These are phyloP conservation scores for Clavispora phyllophila DNA, from an alignment of 805 yeast species.

Conservation along the genomic window DNA sequence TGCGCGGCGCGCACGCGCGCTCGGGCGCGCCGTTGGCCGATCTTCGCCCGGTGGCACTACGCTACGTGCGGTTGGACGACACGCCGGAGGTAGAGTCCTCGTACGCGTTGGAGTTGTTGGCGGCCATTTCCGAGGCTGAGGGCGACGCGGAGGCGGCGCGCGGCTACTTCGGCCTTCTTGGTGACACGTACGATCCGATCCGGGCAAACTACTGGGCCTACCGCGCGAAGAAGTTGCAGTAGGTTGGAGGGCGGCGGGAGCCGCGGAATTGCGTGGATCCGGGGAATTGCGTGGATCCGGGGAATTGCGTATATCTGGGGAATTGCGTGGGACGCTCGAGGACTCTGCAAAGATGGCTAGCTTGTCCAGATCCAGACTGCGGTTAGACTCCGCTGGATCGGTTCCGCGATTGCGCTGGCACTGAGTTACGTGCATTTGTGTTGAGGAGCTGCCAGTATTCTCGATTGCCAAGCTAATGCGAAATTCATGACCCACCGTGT, in stretches of 20 bases:
- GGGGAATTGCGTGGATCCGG: too few relatives aligned
- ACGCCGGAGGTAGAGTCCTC: slow-evolving; percentile 10
- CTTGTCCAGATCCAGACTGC: too few relatives aligned
- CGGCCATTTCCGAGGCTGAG: slow-evolving; percentile 39
- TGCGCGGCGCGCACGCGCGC: slow-evolving; percentile 49
- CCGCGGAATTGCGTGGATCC: too few relatives aligned
- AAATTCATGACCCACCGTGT: too few relatives aligned
- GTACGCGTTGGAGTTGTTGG: slow-evolving; percentile 27
- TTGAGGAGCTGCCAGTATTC: too few relatives aligned
- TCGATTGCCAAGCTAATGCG: too few relatives aligned
- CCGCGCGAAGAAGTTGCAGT: slow-evolving; percentile 19
- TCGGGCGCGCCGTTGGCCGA: slow-evolving; percentile 24
- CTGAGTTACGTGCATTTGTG: too few relatives aligned
- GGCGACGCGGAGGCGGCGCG: slow-evolving; percentile 29
- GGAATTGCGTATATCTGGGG: too few relatives aligned
- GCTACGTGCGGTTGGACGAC: slow-evolving; percentile 30
- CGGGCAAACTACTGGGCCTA: slow-evolving; percentile 60
- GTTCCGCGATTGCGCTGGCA: too few relatives aligned
- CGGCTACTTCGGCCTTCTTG: slow-evolving; percentile 48
- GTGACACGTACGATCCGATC: slow-evolving; percentile 53
- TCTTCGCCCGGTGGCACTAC: slow-evolving; percentile 42
- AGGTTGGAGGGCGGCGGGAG: not conserved
- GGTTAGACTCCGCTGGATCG: too few relatives aligned
- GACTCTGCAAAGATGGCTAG: too few relatives aligned
- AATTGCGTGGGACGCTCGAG: too few relatives aligned